phyloP scores from a whole-genome alignment of 2,329 filamentous ascomycete species.

The Calonectria ilicicola region DNA sequence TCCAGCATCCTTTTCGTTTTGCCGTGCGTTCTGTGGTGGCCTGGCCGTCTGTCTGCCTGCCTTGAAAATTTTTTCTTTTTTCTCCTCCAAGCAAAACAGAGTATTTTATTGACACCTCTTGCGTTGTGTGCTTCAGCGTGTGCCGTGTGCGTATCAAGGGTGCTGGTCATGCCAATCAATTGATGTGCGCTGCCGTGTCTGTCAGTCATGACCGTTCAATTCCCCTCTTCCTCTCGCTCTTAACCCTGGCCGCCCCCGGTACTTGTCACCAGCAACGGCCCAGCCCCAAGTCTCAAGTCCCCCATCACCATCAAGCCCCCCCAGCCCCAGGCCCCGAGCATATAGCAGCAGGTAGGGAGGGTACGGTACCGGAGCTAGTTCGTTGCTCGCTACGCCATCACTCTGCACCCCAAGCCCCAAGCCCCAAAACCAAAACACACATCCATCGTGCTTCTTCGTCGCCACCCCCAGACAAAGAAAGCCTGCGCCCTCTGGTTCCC shows the following conservation, averaged over 20 bases:
- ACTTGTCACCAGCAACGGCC: background rate
- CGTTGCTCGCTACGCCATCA: background rate
- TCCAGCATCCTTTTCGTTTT: background rate
- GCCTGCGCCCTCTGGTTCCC: slow-evolving; percentile 3
- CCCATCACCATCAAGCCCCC: background rate
- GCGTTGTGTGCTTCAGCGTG: slow-evolving; percentile 19
- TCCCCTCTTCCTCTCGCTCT: background rate
- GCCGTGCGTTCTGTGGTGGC: background rate
- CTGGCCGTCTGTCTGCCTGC: background rate
- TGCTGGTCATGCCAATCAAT: slow-evolving; percentile 1
- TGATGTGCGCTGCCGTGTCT: background rate
- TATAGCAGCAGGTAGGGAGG: too few species aligned
- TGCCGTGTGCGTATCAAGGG: slow-evolving; percentile 17
- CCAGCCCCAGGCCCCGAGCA: too few species aligned
- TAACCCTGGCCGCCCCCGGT: background rate
- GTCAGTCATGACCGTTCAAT: slow-evolving; percentile 12
- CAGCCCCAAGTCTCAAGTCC: background rate
- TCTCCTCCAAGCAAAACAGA: background rate
- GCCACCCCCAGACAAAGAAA: background rate
- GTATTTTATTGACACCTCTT: background rate
- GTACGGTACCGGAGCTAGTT: background rate
- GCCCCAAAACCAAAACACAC: background rate
- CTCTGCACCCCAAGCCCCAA: background rate
- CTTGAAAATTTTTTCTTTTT: background rate
- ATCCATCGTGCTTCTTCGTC: background rate